phyloP scores from a whole-genome alignment of 2,329 filamentous ascomycete species.

The Didymella segeticola region DNA sequence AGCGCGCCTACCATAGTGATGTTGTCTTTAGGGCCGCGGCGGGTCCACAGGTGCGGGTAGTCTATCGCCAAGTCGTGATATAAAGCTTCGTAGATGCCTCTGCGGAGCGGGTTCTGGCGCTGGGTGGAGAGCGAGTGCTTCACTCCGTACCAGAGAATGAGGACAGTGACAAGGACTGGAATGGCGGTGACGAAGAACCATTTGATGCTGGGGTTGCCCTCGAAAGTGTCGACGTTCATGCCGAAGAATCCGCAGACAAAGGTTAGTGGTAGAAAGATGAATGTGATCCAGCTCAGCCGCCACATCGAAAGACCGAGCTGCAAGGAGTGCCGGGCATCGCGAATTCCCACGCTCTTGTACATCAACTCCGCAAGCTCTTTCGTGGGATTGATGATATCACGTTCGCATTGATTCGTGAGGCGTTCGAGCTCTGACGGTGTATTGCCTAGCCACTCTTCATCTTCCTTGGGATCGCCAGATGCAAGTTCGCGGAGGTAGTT shows the following conservation, averaged over 20 bases:
- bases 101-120: conserved; percentile 54
- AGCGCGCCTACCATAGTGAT: conserved; percentile 49
- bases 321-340: conserved; percentile 58
- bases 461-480: conserved; percentile 39
- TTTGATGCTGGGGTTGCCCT: conserved; percentile 52
- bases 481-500: conserved; percentile 52
- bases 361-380: conserved; percentile 58
- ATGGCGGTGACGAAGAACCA: conserved; percentile 59
- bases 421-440: conserved; percentile 54
- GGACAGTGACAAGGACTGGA: conserved; percentile 55
- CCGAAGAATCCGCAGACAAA: conserved; percentile 40
- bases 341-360: conserved; percentile 62
- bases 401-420: conserved; percentile 55
- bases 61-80: conserved; percentile 56
- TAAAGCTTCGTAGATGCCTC: conserved; percentile 59
- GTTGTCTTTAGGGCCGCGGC: conserved; percentile 52
- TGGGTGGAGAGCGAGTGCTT: conserved; percentile 54
- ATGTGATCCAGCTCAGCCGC: conserved; percentile 71
- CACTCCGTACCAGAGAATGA: conserved; percentile 56
- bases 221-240: conserved; percentile 22
- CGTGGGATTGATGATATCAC: conserved; percentile 60
- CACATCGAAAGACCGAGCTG: conserved; percentile 59
- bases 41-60: conserved; percentile 58
- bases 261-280: conserved; percentile 72
- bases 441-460: conserved; percentile 51